Base-by-base conservation (phyloP, 1,284 basidiomycete genomes). In the Ustilago bromivora region DNA sequence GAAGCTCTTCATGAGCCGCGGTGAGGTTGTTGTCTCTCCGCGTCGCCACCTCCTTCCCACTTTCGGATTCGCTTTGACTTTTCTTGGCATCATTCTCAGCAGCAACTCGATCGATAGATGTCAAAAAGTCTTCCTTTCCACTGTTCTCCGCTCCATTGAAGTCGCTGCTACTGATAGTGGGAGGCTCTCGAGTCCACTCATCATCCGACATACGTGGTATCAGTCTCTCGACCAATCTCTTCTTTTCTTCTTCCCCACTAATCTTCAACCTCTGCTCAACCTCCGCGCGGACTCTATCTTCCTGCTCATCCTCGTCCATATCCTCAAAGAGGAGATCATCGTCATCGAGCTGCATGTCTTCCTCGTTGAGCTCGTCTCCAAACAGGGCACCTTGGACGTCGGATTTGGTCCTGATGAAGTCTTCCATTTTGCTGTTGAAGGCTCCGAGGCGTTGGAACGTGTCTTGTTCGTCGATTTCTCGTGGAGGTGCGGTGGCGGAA, bases 301-400 rank as follows among this genome's bases (percentile, higher is more conserved):
- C 63, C 40, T 54, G 55, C 57, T 77, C 70, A 8, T 70, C 70
- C 19, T 73, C 70, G 28, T 73, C 75, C 9, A 66, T 23, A 46
- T 71, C 71, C 34, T 78, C 76, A 32, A 77, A 70, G 34, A 74
- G 23, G 0, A 73, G 58, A 38, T 77, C 75, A 10, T 77, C 75
- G 17, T 77, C 70, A 19, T 68, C 66, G 4, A 73, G 23, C 11
- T 57, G 62, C 57, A 66, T 66, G 34, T 81, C 76, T 28, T 74
- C 71, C 17, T 67, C 69, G 2, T 79, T 73, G 28, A 73, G 47
- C 40, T 79, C 79, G 43, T 83, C 81, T 32, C 75, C 71, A 36
- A 85, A 81, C 10, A 82, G n/a, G 12, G 82, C 83, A 23, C 83
- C 83, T 13, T 76, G 66, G 19, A 78, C 58, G 51, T 80, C 80